These are phyloP conservation scores for Lenzites betulinus DNA, from an alignment of 768 basidiomycete species.

Conservation along the genomic window DNA sequence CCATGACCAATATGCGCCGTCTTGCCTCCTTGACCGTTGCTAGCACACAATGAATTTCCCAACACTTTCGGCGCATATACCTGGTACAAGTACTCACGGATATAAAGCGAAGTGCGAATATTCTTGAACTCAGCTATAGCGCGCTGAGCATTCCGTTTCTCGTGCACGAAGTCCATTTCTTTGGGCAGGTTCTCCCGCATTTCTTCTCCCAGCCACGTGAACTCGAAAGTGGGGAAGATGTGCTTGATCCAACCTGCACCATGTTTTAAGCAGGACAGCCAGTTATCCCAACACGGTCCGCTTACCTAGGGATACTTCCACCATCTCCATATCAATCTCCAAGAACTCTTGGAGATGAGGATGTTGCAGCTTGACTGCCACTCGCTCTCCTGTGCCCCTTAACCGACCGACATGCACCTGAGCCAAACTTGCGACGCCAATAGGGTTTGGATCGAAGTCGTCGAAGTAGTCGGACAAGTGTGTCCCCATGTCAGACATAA, in stretches of 20 bases:
- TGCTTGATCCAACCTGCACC: slow-evolving; percentile 77
- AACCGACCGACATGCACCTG: slow-evolving; percentile 90
- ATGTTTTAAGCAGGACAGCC: slow-evolving; percentile 6
- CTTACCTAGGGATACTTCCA: slow-evolving; percentile 69
- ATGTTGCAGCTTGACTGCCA: slow-evolving; percentile 95
- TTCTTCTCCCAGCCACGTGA: slow-evolving; percentile 89
- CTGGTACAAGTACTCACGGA: slow-evolving; percentile 45
- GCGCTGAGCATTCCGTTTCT: slow-evolving; percentile 82
- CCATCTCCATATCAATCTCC: slow-evolving; percentile 87
- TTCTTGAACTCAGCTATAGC: slow-evolving; percentile 69
- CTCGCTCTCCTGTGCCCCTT: slow-evolving; percentile 66
- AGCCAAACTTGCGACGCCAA: slow-evolving; percentile 94
- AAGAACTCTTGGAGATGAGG: slow-evolving; percentile 92
- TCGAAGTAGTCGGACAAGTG: slow-evolving; percentile 76
- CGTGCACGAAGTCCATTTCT: slow-evolving; percentile 94
- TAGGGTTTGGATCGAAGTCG: slow-evolving; percentile 83
- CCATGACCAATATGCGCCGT: slow-evolving; percentile 91
- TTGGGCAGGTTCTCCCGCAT: slow-evolving; percentile 91
- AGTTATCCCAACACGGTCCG: neutral
- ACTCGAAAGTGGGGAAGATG: slow-evolving; percentile 95
- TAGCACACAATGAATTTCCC: neutral
- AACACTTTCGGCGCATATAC: neutral
- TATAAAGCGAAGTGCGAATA: slow-evolving; percentile 79
- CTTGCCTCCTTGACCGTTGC: slow-evolving; percentile 74
- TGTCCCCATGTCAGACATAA: slow-evolving; percentile 76